Evolutionary conservation across 1,284 basidiomycete genomes (phyloP).

Genomic region (Ustilago vetiveriae): DNA sequence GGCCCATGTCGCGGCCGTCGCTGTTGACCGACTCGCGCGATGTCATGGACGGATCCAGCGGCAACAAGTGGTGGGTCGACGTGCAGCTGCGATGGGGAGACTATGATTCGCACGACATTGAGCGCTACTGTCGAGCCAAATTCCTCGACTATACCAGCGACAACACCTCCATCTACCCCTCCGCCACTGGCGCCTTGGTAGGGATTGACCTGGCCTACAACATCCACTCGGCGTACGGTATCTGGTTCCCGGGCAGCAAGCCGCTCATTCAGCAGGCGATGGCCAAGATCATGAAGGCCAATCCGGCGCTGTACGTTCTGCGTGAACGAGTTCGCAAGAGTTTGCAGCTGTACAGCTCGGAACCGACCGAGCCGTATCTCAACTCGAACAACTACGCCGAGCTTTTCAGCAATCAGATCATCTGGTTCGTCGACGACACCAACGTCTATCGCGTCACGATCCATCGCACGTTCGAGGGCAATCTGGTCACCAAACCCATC

Average conservation of each 20-base stretch:
- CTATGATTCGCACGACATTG: conserved; percentile 85
- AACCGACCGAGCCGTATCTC: conserved; percentile 97
- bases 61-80: conserved; percentile 99
- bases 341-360: conserved; percentile 96
- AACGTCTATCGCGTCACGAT: conserved; percentile 99
- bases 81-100: conserved; percentile 97
- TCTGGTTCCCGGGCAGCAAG: conserved; percentile 99
- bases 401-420: conserved; percentile 98
- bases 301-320: conserved; percentile 96
- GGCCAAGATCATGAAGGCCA: conserved; percentile 99
- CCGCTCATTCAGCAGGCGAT: conserved; percentile 98
- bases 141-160: conserved; percentile 87
- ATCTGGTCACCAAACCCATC: conserved; percentile 99
- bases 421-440: conserved; percentile 99
- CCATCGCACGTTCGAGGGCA: conserved; percentile 99
- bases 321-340: conserved; percentile 99
- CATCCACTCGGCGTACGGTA: conserved; percentile 97
- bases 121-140: conserved; percentile 93
- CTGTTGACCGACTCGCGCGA: conserved; percentile 96
- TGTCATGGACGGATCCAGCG: conserved; percentile 93
- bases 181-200: conserved; percentile 96
- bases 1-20: conserved; percentile 96
- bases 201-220: conserved; percentile 99
- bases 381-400: conserved; percentile 97
- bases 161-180: conserved; percentile 93